Evolutionary conservation across 2,329 filamentous ascomycete genomes (phyloP).

Genomic region (Zalaria sp.): DNA sequence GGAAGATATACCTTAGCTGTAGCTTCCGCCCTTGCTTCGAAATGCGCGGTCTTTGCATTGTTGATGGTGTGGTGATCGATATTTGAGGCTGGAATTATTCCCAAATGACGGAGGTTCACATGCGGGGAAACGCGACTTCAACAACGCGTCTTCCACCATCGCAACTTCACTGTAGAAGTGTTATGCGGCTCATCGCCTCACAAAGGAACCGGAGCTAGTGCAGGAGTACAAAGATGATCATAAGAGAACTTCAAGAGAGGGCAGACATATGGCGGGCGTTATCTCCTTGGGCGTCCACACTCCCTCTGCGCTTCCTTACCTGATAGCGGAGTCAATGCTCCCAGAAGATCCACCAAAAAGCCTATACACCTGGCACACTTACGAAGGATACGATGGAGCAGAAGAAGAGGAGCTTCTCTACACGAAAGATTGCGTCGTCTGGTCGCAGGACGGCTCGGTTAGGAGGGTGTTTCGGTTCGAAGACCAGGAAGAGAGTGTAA

Average conservation of each 20-base stretch:
- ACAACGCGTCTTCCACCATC: no score
- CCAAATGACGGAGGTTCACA: no score
- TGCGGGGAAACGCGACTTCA: no score
- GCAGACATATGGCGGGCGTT: conserved; percentile 65
- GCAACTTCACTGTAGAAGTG: no score
- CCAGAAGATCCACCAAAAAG: conserved; percentile 49
- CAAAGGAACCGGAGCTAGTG: no score
- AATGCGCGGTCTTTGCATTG: conserved; percentile 5
- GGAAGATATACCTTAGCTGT: conserved; percentile 15
- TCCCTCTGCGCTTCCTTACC: conserved; percentile 69
- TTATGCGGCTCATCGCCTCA: no score
- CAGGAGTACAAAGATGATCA: neutral
- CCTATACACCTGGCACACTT: conserved; percentile 65
- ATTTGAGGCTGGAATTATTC: no score
- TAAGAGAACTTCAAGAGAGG: neutral
- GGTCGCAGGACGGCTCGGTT: conserved; percentile 76
- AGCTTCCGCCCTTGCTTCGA: conserved; percentile 11
- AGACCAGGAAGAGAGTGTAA: conserved; percentile 70
- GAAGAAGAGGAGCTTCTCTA: conserved; percentile 67
- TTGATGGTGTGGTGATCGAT: no score
- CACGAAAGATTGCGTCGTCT: conserved; percentile 65
- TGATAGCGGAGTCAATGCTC: conserved; percentile 67
- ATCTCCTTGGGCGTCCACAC: conserved; percentile 84
- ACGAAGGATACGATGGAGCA: conserved; percentile 27
- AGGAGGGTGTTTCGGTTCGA: conserved; percentile 78